Evolutionary conservation across 2,329 filamentous ascomycete species (phyloP).

Genomic region (Hymenoscyphus occultus): DNA sequence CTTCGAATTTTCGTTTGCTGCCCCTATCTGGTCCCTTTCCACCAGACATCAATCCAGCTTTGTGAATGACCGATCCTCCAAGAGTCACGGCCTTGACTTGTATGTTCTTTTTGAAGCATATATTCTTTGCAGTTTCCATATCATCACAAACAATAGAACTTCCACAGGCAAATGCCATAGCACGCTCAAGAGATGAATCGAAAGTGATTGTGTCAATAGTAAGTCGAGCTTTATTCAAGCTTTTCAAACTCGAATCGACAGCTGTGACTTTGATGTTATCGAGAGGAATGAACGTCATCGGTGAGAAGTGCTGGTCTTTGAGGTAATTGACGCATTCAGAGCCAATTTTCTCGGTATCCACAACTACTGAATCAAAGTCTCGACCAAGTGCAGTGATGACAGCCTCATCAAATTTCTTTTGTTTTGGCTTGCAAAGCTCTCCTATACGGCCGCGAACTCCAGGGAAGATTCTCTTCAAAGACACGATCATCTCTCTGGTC

Average conservation of each 20-base stretch:
- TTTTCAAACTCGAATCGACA: slow-evolving; percentile 86
- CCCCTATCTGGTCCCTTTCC: slow-evolving; percentile 76
- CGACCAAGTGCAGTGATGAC: slow-evolving; percentile 88
- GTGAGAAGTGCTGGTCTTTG: slow-evolving; percentile 81
- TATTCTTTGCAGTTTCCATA: slow-evolving; percentile 78
- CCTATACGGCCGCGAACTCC: slow-evolving; percentile 88
- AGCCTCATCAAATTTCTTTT: slow-evolving; percentile 93
- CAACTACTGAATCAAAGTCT: slow-evolving; percentile 91
- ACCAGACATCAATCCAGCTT: slow-evolving; percentile 94
- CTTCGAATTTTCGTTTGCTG: slow-evolving; percentile 80
- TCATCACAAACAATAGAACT: slow-evolving; percentile 93
- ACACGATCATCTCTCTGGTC: slow-evolving; percentile 78
- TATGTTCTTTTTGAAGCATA: slow-evolving; percentile 79
- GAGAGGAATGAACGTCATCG: slow-evolving; percentile 91
- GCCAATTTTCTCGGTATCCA: slow-evolving; percentile 91
- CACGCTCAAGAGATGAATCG: slow-evolving; percentile 81
- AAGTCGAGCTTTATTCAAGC: slow-evolving; percentile 78
- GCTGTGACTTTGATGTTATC: slow-evolving; percentile 97
- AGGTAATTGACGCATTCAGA: slow-evolving; percentile 93
- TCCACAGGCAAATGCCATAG: slow-evolving; percentile 91
- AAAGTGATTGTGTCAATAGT: slow-evolving; percentile 97
- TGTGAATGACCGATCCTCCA: slow-evolving; percentile 95
- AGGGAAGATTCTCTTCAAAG: slow-evolving; percentile 85
- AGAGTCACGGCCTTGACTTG: slow-evolving; percentile 92
- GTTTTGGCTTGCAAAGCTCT: slow-evolving; percentile 91